Conservation (phyloP, 306 rosid genomes). For the Begonia peltatifolia region DNA sequence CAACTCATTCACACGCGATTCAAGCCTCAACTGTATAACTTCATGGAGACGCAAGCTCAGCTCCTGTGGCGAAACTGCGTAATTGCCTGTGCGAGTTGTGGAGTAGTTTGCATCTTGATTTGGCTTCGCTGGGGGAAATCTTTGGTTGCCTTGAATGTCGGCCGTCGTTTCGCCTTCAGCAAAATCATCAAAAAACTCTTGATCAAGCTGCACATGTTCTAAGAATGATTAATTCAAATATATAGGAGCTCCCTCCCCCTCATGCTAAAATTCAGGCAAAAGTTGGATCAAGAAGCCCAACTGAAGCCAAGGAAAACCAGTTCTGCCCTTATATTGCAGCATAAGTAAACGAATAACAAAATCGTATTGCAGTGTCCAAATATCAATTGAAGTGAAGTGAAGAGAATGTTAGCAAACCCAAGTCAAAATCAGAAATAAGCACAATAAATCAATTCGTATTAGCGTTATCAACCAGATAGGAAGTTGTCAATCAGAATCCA, state of each 20-base stretch:
- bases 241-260: neutral
- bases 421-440: too few species aligned
- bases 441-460: too few species aligned
- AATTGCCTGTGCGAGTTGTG: constrained; percentile 28
- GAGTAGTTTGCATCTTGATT: constrained; percentile 20
- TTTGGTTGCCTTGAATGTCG: constrained; percentile 6
- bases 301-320: too few species aligned
- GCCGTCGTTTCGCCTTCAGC: constrained; percentile 5
- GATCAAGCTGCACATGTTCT: constrained; percentile 6
- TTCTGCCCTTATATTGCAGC: too few species aligned
- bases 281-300: too few species aligned
- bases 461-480: neutral
- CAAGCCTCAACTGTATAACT: constrained; percentile 55
- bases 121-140: constrained; percentile 37
- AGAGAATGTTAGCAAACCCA: too few species aligned
- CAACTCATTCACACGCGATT: constrained; percentile 56
- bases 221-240: neutral
- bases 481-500: neutral
- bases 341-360: too few species aligned
- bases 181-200: constrained; percentile 5
- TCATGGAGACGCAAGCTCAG: constrained; percentile 57
- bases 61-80: constrained; percentile 56
- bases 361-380: too few species aligned
- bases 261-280: neutral
- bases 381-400: too few species aligned